Evolutionary conservation across 352 stramenopile species (phyloP).

Genomic region (Phytophthora multivora): DNA sequence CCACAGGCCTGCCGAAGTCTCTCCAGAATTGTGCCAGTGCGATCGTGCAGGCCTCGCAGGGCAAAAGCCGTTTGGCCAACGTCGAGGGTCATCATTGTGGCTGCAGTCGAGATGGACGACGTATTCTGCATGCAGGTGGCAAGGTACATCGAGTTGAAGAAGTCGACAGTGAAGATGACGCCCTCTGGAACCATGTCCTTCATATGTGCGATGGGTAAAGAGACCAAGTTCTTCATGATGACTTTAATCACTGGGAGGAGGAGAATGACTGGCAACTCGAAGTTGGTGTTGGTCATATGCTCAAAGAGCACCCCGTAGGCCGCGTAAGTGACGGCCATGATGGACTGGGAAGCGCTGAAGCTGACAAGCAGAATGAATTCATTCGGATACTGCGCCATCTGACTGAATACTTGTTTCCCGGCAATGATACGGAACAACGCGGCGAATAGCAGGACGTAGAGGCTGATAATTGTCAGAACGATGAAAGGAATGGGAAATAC

Average conservation of each 20-base stretch:
- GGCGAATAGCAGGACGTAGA: constrained; percentile 20
- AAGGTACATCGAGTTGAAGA: constrained; percentile 51
- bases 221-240: constrained; percentile 38
- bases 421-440: constrained; percentile 20
- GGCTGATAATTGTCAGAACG: constrained; percentile 17
- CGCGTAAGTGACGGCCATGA: constrained; percentile 27
- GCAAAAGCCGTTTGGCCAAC: constrained; percentile 15
- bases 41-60: constrained; percentile 10
- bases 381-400: constrained; percentile 11
- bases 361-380: constrained; percentile 18
- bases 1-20: constrained; percentile 16
- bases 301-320: constrained; percentile 21
- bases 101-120: constrained; percentile 32
- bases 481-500: constrained; percentile 33
- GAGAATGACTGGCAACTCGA: constrained; percentile 25
- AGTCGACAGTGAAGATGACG: constrained; percentile 50
- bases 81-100: constrained; percentile 36
- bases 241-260: constrained; percentile 41
- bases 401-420: constrained; percentile 11
- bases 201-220: constrained; percentile 18
- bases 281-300: constrained; percentile 1
- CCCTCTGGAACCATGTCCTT: constrained; percentile 32
- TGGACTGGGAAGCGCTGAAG: constrained; percentile 16
- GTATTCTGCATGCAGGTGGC: constrained; percentile 48
- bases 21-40: constrained; percentile 7